Conservation (phyloP, 2,329 filamentous ascomycete species). For the Rosellinia necatrix region DNA sequence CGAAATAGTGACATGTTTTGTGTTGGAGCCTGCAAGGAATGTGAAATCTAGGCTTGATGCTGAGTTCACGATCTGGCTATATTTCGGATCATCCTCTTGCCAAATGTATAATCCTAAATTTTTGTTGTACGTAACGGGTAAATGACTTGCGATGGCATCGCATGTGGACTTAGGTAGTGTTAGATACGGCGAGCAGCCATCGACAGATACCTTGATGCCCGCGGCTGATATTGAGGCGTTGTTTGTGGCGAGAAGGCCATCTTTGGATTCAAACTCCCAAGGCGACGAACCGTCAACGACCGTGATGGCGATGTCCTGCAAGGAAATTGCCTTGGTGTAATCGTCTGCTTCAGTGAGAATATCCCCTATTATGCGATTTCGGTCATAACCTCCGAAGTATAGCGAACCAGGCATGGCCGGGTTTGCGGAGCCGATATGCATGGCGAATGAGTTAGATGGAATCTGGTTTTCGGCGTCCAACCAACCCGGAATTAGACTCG, state of each 20-base stretch:
- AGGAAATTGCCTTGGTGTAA: constrained; percentile 35
- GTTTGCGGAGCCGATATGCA: constrained; percentile 48
- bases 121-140: constrained; percentile 45
- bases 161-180: constrained; percentile 47
- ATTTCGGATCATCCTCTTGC: constrained; percentile 43
- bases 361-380: constrained; percentile 45
- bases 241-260: constrained; percentile 37
- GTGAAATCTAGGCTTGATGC: constrained; percentile 48
- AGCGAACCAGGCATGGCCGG: constrained; percentile 43
- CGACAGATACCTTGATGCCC: constrained; percentile 39
- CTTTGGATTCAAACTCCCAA: constrained; percentile 40
- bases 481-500: constrained; percentile 40
- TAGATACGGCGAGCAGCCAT: constrained; percentile 47
- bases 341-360: constrained; percentile 33
- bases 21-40: constrained; percentile 42
- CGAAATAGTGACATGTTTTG: constrained; percentile 46
- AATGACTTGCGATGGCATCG: constrained; percentile 43
- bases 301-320: constrained; percentile 48
- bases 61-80: constrained; percentile 46
- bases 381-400: constrained; percentile 48
- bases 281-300: constrained; percentile 48
- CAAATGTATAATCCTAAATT: constrained; percentile 48
- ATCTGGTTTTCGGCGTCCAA: constrained; percentile 33
- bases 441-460: constrained; percentile 47
- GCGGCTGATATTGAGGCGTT: constrained; percentile 37